Evolutionary conservation across 1,284 basidiomycete genomes (phyloP).

Genomic region (Mycosarcoma maydis): DNA sequence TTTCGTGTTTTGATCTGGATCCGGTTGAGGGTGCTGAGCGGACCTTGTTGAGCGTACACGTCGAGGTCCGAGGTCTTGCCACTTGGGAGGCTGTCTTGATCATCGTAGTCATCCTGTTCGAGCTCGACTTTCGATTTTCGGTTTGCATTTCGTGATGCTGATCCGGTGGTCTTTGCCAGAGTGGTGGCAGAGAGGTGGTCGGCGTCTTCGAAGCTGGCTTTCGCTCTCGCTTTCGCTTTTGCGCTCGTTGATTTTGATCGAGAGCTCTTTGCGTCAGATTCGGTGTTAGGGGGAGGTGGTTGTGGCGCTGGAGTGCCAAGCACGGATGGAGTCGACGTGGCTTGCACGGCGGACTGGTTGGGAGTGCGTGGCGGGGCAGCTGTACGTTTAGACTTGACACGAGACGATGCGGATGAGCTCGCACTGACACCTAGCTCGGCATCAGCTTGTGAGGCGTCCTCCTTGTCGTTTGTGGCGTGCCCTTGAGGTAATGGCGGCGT

Average conservation of each 20-base stretch:
- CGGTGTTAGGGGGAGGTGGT: no score
- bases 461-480: background rate
- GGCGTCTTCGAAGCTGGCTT: conserved; percentile 4
- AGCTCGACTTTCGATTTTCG: background rate
- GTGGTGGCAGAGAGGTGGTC: no score
- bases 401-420: background rate
- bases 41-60: conserved; percentile 13
- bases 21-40: conserved; percentile 9
- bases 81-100: conserved; percentile 3
- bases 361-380: background rate
- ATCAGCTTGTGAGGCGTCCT: background rate
- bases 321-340: background rate
- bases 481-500: background rate
- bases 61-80: conserved; percentile 22
- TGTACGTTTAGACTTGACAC: background rate
- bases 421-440: background rate
- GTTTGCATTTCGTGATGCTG: no score
- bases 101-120: conserved; percentile 9
- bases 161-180: no score
- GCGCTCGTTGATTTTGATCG: background rate
- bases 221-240: conserved; percentile 6
- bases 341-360: background rate
- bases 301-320: background rate
- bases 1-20: conserved; percentile 17
- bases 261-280: background rate